Percentiles rank a stretch among this genome's conserved stretches.
Evolutionary conservation across 805 yeast species (phyloP).

Genomic region (fission yeast (Schizosaccharomyces pombe)): DNA sequence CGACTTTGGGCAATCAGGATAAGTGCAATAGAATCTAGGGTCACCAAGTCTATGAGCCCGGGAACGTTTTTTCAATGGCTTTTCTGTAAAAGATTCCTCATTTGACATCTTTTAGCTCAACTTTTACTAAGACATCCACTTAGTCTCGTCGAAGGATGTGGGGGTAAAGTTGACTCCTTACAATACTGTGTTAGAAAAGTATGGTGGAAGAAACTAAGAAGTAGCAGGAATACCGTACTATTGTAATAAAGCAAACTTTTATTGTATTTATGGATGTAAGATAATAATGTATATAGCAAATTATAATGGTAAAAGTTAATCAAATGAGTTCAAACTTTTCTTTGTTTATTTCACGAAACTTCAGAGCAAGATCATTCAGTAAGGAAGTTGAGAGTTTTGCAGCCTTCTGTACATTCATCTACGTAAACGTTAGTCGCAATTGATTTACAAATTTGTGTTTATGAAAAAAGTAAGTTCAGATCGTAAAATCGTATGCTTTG

Average conservation of each 20-base stretch:
- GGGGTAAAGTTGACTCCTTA: neutral
- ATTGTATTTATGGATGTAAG: too few species aligned
- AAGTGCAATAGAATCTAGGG: neutral
- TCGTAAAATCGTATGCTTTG: neutral
- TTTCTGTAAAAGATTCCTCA: neutral
- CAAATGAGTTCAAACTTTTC: too few species aligned
- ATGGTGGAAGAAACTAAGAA: too few species aligned
- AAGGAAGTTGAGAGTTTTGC: too few species aligned
- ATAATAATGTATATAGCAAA: too few species aligned
- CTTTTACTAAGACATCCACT: neutral
- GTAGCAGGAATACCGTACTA: too few species aligned
- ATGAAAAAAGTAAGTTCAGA: neutral
- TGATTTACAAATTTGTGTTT: too few species aligned
- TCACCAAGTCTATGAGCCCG: slow-evolving; percentile 1
- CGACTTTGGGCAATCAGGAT: neutral
- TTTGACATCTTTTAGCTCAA: neutral
- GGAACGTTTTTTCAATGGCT: neutral
- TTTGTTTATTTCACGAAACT: too few species aligned
- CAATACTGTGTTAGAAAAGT: too few species aligned
- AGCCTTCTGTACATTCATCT: neutral
- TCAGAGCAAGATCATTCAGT: too few species aligned
- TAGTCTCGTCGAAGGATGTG: neutral
- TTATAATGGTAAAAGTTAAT: too few species aligned
- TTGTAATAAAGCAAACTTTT: too few species aligned
- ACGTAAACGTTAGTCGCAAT: neutral